Percentiles rank a stretch among this genome's conserved stretches.
Evolutionary conservation across 1,284 basidiomycete species (phyloP).

Genomic region (Ganoderma lingzhi): DNA sequence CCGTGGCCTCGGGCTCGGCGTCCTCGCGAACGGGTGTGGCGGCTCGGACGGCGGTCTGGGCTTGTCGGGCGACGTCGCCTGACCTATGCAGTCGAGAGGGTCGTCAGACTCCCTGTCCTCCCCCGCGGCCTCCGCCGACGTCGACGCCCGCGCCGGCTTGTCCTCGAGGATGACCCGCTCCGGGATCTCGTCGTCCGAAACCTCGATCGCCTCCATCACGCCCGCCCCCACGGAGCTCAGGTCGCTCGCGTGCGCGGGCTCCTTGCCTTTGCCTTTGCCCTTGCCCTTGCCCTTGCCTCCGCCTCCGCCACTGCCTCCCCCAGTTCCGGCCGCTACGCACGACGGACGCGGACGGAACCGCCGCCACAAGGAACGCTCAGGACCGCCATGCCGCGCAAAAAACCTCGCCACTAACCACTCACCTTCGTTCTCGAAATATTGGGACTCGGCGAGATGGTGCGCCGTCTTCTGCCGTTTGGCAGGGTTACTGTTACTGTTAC

Average conservation of each 20-base stretch:
- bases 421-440: slow-evolving; percentile 20
- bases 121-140: not conserved
- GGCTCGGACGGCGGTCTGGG: not conserved
- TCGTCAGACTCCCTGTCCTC: slow-evolving; percentile 18
- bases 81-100: slow-evolving; percentile 20
- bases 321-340: slow-evolving; percentile 1
- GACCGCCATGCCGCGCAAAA: not conserved
- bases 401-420: slow-evolving; percentile 16
- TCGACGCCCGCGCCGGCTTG: not conserved
- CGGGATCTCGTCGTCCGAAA: slow-evolving; percentile 17
- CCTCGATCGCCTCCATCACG: slow-evolving; percentile 12
- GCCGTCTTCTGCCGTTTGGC: slow-evolving; percentile 23
- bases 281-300: slow-evolving; percentile 17
- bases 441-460: slow-evolving; percentile 3
- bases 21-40: not conserved
- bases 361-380: not conserved
- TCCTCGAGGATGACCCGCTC: not conserved
- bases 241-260: not conserved
- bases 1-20: not conserved
- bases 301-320: slow-evolving; percentile 8
- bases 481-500: not conserved
- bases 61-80: not conserved
- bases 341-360: not conserved
- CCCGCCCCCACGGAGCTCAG: not conserved
- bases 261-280: slow-evolving; percentile 20